Evolutionary conservation across 2,329 filamentous ascomycete genomes (phyloP), one percentile per base, ranked within the genome.

Genomic region (Calonectria honghensis): DNA sequence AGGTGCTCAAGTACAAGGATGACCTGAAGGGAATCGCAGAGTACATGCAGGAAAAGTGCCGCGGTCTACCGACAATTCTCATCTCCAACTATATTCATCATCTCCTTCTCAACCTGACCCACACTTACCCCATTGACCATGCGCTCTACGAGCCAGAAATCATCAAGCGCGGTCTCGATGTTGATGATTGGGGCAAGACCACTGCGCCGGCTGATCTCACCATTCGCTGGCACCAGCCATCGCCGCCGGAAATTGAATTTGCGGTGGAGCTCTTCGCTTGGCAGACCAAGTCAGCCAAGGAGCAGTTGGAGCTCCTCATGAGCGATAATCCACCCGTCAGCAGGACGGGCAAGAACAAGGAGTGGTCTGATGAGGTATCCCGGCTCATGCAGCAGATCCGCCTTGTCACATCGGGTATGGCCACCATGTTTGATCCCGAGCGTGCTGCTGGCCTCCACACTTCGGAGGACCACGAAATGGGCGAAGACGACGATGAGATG

Each of bases 21-120:
- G 94, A 98, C 65, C 91, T 99, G 2, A 95, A 98, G 77, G 94
- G 95, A 75, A 96, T 99, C 83, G 96, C 96, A 16, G 90, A 94
- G 70, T 98, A 96, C 86, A 98, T 99, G 96, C 97, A 99, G 84
- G 92, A 97, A 80, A 96, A 95, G 82, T 99, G 97, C 85, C 94
- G 95, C 79, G 97, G 97, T 29, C 93, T 98, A 74, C 96, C 97
- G 0, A 98, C 97, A 1, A 96, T 98, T 59, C 95, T 99, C 84
- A 94, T 98, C 51, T 98, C 96, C 73, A 99, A 99, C 86, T 98
- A 96, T 84, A 96, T 98, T 72, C 97, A 99, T 85, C 97, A 99
- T 84, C 90, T 99, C 48, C 89, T 99, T 18, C 93, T 99, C 76
- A 98, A 98, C 84, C 88, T 98, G 68, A 98, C 97, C 0, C 94